Evolutionary conservation across 306 rosid species (phyloP), one percentile per base, ranked within the genome.

Genomic region (Herpetospermum pedunculosum): DNA sequence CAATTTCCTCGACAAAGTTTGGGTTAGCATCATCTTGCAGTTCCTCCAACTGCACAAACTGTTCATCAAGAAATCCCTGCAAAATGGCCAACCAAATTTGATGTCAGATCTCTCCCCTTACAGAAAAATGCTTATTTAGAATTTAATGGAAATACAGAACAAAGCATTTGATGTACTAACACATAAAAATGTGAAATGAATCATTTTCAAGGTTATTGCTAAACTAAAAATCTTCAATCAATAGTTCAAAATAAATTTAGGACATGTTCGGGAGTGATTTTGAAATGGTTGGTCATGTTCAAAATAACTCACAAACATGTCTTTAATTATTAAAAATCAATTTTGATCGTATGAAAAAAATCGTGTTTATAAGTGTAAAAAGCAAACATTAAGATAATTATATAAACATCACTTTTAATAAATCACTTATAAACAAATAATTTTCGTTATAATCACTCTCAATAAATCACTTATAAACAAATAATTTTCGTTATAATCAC

Each of bases 1-100:
- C 96, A 49, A 92, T 82, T 81, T 92, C 98, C 75, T 92, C 98
- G 38, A 92, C 98, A 77, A 92, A 92, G 77, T 92, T 90, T 55
- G 97, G 96, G 73, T 88, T 92, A 62, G 89, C 85, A 77, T 88
- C 96, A 77, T 92, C 98, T 76, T 86, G 96, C 47, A 92, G 79
- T 64, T 90, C 98, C 79, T 92, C 98, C 68, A 92, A 59, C 60
- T 92, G 98, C 60, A 88, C 74, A 81, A 92, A 92, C 35, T 92
- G 98, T 82, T 92, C 98, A 72, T 92, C 98, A 40, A 92, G 78
- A 30, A 76, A 83, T 18, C 92, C 98, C 96, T 92, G 80, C 19
- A 80, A 23, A 32, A 40, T 67, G 72, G 35, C 72, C 50, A n/a
- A 0, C 30, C 72, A 40, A 68, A 23, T 23, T 60, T 67, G 11